Percentiles rank a stretch among this genome's conserved stretches.
phyloP scores from a whole-genome alignment of 1,284 basidiomycete genomes.

The Pseudozyma tsukubaensis region DNA sequence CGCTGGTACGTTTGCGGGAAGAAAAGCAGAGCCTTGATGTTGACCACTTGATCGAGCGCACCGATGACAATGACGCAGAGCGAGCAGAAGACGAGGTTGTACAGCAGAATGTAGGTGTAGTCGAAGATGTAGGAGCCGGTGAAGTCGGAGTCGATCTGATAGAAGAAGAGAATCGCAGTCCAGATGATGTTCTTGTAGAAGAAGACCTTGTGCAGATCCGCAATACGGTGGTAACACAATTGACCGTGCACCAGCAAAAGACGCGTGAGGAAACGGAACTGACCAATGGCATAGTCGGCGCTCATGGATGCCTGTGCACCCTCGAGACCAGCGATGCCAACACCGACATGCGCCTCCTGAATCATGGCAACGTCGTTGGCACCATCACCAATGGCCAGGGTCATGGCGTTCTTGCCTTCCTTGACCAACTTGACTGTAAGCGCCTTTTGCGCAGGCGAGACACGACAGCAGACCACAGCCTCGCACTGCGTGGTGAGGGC shows the following conservation, averaged over 20 bases:
- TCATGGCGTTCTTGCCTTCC: constrained; percentile 94
- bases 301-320: constrained; percentile 99
- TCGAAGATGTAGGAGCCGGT: constrained; percentile 95
- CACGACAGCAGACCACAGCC: constrained; percentile 96
- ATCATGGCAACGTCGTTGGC: constrained; percentile 98
- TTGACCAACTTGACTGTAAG: constrained; percentile 94
- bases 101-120: constrained; percentile 75
- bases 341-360: constrained; percentile 96
- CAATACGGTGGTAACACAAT: constrained; percentile 94
- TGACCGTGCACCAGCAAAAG: constrained; percentile 92
- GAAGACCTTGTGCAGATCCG: constrained; percentile 78
- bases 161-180: constrained; percentile 94
- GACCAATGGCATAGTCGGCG: constrained; percentile 96
- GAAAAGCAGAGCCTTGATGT: constrained; percentile 86
- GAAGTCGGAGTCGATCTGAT: constrained; percentile 87
- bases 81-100: constrained; percentile 92
- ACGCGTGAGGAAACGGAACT: constrained; percentile 91
- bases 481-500: constrained; percentile 94
- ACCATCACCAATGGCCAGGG: constrained; percentile 94
- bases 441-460: constrained; percentile 95
- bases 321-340: constrained; percentile 91
- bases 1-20: constrained; percentile 94
- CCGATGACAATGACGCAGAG: constrained; percentile 90
- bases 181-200: constrained; percentile 81
- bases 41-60: constrained; percentile 96